These are phyloP conservation scores for Haematococcus lacustris DNA, from an alignment of 139 green algal species.

Conservation along the genomic window DNA sequence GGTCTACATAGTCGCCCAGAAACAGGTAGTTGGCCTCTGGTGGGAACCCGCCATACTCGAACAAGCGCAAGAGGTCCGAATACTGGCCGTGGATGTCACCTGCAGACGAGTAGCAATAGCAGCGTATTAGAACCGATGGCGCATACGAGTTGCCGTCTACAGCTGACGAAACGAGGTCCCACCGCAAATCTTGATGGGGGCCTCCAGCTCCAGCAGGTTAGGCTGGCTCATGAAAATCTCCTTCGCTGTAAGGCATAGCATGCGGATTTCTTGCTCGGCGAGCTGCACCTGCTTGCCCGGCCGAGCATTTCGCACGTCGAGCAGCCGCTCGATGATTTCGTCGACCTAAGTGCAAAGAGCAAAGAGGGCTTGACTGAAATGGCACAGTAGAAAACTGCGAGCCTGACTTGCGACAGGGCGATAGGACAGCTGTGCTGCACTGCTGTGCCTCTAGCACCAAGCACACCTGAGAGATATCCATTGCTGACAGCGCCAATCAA, in stretches of 20 bases:
- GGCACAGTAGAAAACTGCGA: too few relatives aligned
- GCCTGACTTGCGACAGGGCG: too few relatives aligned
- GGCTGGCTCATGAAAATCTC: slow-evolving; percentile 95
- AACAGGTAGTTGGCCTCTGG: slow-evolving; percentile 99
- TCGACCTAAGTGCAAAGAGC: too few relatives aligned
- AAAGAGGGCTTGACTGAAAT: too few relatives aligned
- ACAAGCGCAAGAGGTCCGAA: slow-evolving; percentile 92
- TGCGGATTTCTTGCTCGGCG: slow-evolving; percentile 85
- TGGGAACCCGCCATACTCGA: slow-evolving; percentile 98
- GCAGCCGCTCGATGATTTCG: slow-evolving; percentile 88
- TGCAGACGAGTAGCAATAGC: slow-evolving; percentile 17
- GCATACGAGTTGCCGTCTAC: too few relatives aligned
- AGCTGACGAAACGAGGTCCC: slow-evolving; percentile 12
- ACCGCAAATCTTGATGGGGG: slow-evolving; percentile 99
- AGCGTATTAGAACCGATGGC: background rate
- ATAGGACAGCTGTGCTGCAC: too few relatives aligned
- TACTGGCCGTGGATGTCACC: slow-evolving; percentile 99
- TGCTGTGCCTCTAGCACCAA: too few relatives aligned
- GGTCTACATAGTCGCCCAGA: slow-evolving; percentile 97
- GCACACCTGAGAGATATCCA: too few relatives aligned
- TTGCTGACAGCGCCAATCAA: too few relatives aligned
- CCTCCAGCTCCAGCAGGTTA: slow-evolving; percentile 96
- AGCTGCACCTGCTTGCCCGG: slow-evolving; percentile 94
- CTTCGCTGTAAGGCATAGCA: slow-evolving; percentile 86
- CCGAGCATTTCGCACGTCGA: slow-evolving; percentile 75